Percentiles rank a stretch among this genome's conserved stretches.
Conservation (phyloP, 2,329 filamentous ascomycete species). For the Capronia epimyces region DNA sequence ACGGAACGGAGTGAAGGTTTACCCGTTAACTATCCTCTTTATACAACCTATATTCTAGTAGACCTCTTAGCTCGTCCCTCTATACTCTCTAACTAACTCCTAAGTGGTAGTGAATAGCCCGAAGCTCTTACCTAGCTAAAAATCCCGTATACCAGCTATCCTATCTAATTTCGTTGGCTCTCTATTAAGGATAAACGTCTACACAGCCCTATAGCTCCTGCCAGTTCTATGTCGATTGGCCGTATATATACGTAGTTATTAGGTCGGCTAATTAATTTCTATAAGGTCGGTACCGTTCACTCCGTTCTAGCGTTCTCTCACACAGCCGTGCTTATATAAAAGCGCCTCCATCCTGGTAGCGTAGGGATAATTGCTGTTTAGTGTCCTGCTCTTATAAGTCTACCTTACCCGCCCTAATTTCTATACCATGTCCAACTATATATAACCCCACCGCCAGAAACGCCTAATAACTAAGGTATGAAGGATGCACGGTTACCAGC, state of each 20-base stretch:
- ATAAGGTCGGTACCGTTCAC: conserved; percentile 10
- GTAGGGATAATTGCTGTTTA: conserved; percentile 10
- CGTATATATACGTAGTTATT: conserved; percentile 10
- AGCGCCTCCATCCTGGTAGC: conserved; percentile 14
- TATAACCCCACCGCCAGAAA: conserved; percentile 1
- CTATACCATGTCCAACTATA: conserved; percentile 1
- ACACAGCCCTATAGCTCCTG: neutral
- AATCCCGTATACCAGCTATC: too few relatives aligned
- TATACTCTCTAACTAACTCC: conserved; percentile 11
- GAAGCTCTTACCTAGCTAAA: too few relatives aligned
- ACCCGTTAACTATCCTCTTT: conserved; percentile 13
- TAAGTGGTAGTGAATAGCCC: conserved; percentile 3
- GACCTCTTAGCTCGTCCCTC: conserved; percentile 11
- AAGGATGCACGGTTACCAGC: conserved; percentile 2
- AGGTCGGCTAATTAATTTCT: conserved; percentile 10
- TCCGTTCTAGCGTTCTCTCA: conserved; percentile 5
- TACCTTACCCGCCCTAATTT: conserved; percentile 7
- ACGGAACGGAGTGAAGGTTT: conserved; percentile 12
- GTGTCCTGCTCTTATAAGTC: conserved; percentile 5
- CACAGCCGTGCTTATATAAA: conserved; percentile 10
- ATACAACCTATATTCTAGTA: conserved; percentile 12
- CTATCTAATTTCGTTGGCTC: too few relatives aligned
- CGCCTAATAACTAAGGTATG: neutral
- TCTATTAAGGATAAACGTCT: neutral
- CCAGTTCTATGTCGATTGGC: conserved; percentile 7